Evolutionary conservation across 306 rosid genomes (phyloP).

Genomic region (Dalbergia cochinchinensis): DNA sequence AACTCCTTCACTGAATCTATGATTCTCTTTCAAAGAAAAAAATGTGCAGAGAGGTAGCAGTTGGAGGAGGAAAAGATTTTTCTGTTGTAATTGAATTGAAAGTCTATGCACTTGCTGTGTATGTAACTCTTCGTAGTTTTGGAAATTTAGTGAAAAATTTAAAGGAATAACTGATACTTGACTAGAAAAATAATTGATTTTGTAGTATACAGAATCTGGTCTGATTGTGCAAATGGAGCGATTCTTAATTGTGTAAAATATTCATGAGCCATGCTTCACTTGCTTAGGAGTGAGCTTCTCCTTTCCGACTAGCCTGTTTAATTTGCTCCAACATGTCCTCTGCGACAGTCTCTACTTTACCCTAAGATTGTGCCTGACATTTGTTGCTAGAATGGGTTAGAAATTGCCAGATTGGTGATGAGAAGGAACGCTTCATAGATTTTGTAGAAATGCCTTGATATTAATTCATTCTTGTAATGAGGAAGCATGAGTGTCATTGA

Average conservation of each 20-base stretch:
- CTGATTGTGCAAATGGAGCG: neutral
- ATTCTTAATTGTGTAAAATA: conserved; percentile 10
- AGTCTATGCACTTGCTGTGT: neutral
- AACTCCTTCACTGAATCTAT: conserved; percentile 12
- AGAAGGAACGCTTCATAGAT: conserved; percentile 17
- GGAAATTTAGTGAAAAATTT: conserved; percentile 5
- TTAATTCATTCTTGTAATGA: conserved; percentile 16
- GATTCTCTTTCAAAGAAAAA: neutral
- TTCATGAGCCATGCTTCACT: conserved; percentile 12
- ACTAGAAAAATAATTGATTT: conserved; percentile 1
- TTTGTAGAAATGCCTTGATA: conserved; percentile 9
- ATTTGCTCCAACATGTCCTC: neutral
- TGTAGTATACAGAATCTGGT: conserved; percentile 23
- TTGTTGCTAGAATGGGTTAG: conserved; percentile 26
- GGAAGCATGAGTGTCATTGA: conserved; percentile 9
- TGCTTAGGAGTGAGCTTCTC: conserved; percentile 16
- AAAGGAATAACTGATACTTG: neutral
- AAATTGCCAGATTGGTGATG: conserved; percentile 8
- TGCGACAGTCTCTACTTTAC: neutral
- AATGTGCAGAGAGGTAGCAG: conserved; percentile 7
- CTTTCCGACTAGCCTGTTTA: conserved; percentile 15
- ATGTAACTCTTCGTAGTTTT: neutral
- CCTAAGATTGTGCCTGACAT: neutral
- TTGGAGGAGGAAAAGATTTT: conserved; percentile 22
- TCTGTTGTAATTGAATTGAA: conserved; percentile 21